A percentile compares a stretch with the other conserved stretches of the same genome.
These are phyloP conservation scores for Diutina pseudorugosa DNA, from an alignment of 1,139 yeast species.

Conservation along the genomic window DNA sequence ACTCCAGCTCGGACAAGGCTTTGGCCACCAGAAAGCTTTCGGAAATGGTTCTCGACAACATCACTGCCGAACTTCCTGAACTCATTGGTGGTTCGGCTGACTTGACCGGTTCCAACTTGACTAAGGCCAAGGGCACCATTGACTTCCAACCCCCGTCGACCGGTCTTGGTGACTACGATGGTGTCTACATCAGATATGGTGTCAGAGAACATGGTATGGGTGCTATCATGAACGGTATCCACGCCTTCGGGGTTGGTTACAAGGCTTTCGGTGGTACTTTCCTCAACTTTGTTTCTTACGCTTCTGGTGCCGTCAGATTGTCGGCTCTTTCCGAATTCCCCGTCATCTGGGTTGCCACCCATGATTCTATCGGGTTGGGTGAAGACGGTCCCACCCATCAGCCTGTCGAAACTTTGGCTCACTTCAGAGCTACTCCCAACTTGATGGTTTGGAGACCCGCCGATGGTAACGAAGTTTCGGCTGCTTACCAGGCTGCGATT, in stretches of 20 bases:
- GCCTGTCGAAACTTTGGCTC: slow-evolving; percentile 98
- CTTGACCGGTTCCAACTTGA: slow-evolving; percentile 94
- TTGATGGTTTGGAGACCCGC: slow-evolving; percentile 98
- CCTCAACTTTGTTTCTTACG: slow-evolving; percentile 96
- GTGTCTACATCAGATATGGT: slow-evolving; percentile 97
- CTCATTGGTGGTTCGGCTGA: slow-evolving; percentile 97
- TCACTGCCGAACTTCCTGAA: slow-evolving; percentile 69
- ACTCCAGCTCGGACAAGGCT: slow-evolving; percentile 68
- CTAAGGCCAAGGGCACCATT: slow-evolving; percentile 72
- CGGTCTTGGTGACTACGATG: slow-evolving; percentile 75
- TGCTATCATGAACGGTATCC: slow-evolving; percentile 96
- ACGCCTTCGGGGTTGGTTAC: slow-evolving; percentile 89
- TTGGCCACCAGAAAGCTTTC: slow-evolving; percentile 94
- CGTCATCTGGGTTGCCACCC: slow-evolving; percentile 95
- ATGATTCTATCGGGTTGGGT: slow-evolving; percentile 98
- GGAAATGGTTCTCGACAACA: slow-evolving; percentile 61
- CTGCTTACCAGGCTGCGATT: slow-evolving; percentile 81
- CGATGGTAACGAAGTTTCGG: slow-evolving; percentile 98
- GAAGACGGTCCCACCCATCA: slow-evolving; percentile 99
- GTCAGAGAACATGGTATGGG: slow-evolving; percentile 99
- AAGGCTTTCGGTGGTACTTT: slow-evolving; percentile 96
- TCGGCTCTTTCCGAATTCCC: slow-evolving; percentile 92
- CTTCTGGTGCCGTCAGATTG: slow-evolving; percentile 94
- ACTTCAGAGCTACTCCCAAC: slow-evolving; percentile 96
- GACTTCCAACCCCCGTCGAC: slow-evolving; percentile 91